Percentiles rank a stretch among this genome's conserved stretches.
phyloP scores from a whole-genome alignment of 805 yeast species.

The Saccharomyces cerevisiae region DNA sequence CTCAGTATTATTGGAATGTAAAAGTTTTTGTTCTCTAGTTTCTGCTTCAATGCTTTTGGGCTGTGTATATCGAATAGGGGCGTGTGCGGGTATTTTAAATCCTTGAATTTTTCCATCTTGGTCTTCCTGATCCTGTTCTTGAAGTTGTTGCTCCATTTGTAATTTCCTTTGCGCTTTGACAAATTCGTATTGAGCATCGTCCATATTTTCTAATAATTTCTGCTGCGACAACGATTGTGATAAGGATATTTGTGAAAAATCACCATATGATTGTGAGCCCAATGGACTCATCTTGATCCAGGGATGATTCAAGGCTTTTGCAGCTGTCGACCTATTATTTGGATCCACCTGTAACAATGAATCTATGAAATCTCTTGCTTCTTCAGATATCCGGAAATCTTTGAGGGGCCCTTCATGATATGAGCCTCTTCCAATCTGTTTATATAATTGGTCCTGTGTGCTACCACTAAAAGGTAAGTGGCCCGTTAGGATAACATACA shows the following conservation, averaged over 20 bases:
- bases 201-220: constrained; percentile 34
- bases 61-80: constrained; percentile 25
- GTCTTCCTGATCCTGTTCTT: constrained; percentile 5
- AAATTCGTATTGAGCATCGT: constrained; percentile 27
- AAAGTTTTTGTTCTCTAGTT: constrained; percentile 5
- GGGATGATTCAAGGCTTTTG: constrained; percentile 65
- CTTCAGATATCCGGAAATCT: constrained; percentile 54
- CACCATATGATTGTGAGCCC: constrained; percentile 1
- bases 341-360: constrained; percentile 74
- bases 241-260: constrained; percentile 41
- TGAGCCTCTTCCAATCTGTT: constrained; percentile 66
- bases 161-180: constrained; percentile 19
- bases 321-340: constrained; percentile 59
- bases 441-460: constrained; percentile 78
- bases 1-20: constrained; percentile 2
- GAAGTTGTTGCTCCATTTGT: constrained; percentile 10
- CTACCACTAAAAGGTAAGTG: constrained; percentile 92
- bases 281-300: constrained; percentile 49
- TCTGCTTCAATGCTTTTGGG: constrained; percentile 11
- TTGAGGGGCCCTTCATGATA: constrained; percentile 71
- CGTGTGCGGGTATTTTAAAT: constrained; percentile 24
- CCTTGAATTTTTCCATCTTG: constrained; percentile 10
- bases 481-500: constrained; percentile 84
- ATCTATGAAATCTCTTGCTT: constrained; percentile 65
- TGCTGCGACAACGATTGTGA: constrained; percentile 70